Base-by-base conservation (phyloP, 2,329 filamentous ascomycete species). In the Drechslerella stenobrocha region DNA sequence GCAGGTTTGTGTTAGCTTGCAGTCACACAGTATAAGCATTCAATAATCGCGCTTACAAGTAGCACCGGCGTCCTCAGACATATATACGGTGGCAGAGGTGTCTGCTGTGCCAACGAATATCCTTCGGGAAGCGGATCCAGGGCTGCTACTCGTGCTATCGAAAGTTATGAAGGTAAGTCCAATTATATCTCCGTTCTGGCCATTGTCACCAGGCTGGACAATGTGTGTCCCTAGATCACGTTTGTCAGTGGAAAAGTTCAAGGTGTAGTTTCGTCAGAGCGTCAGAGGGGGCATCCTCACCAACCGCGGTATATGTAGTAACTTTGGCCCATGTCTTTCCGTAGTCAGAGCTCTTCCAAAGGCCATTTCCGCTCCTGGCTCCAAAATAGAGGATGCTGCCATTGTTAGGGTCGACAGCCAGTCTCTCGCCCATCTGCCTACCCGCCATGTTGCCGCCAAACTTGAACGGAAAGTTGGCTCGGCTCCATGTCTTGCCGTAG, bases 371-470 rank as follows among this genome's bases (percentile, higher is more conserved):
- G 63, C 81, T 83, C 46, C 82, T 78, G 0, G 82, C 81, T 2
- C 82, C 83, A 56, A 84, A 83, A 73, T 82, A 84, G 20, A 84
- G 71, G 61, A 84, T 81, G 23, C 80, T 78, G 28, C 81, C 79
- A 71, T 83, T 81, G 51, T 81, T 79, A 1, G 82, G 82, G 71
- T 84, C 82, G 5, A 84, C 79, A 1, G 81, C 82, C 1, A 84
- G 78, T 11, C 82, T 78, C 72, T 73, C 83, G 8, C 83, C 83
- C 75, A 80, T 81, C 2, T 82, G 82, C 20, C 83, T 79, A 1
- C 83, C 83, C 2, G 82, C 82, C 81, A 84, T 84, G 72, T 84
- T 84, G 0, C 82, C 82, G 2, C 82, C 82, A 44, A 83, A 81
- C 73, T 84, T 84, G 76, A 84, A 84, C 1, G 81, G 77, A 0